These are phyloP conservation scores for Ophiostoma ulmi DNA, from an alignment of 2,329 filamentous ascomycete genomes.

Conservation along the genomic window DNA sequence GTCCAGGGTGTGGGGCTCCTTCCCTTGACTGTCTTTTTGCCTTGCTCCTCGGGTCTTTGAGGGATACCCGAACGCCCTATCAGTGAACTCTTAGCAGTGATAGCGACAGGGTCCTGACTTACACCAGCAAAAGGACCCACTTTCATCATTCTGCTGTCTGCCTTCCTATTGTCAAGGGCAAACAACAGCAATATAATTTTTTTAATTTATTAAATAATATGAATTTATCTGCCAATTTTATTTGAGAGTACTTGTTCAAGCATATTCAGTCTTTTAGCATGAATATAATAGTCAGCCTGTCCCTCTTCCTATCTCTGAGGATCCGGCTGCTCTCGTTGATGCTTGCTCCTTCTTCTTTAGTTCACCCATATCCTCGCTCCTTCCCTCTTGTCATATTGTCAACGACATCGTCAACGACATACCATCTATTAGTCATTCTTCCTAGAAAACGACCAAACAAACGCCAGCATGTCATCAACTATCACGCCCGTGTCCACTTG, in stretches of 20 bases:
- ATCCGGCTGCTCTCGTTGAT: background rate
- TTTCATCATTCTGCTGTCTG: background rate
- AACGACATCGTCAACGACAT: background rate
- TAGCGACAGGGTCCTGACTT: conserved; percentile 8
- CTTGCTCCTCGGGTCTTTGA: conserved; percentile 7
- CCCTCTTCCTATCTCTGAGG: background rate
- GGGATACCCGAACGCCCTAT: background rate
- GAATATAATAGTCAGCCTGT: background rate
- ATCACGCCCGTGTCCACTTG: background rate
- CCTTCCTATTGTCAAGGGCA: background rate
- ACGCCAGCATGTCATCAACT: background rate
- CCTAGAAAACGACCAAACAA: background rate
- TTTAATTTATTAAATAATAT: background rate
- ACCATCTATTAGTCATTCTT: background rate
- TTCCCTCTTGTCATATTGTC: background rate
- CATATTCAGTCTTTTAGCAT: too few species aligned
- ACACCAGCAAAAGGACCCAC: background rate
- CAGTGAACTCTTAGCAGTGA: background rate
- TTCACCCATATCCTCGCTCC: background rate
- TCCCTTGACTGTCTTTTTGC: background rate
- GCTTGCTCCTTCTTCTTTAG: background rate
- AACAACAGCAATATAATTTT: background rate
- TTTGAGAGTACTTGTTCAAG: background rate
- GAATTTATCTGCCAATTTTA: background rate
- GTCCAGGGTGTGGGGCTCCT: background rate